Conservation (phyloP, 2,329 filamentous ascomycete genomes). For the Hymenoscyphus occultus region DNA sequence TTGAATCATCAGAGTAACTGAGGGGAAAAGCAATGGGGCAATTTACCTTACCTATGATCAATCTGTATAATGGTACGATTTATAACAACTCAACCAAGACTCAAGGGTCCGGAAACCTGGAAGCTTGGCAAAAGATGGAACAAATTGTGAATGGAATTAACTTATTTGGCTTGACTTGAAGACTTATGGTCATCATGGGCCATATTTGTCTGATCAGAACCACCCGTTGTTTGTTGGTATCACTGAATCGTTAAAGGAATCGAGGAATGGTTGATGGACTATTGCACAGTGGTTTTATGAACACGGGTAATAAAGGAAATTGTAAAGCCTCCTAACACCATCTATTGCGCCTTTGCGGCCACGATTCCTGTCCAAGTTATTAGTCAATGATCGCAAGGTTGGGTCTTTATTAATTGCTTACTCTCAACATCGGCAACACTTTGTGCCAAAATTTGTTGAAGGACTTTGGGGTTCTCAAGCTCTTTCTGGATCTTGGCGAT, state of each 20-base stretch:
- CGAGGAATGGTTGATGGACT: conserved; percentile 41
- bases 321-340: conserved; percentile 36
- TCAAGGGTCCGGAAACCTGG: no score
- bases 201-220: neutral
- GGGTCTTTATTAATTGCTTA: conserved; percentile 46
- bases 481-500: conserved; percentile 99
- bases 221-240: neutral
- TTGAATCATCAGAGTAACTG: no score
- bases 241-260: neutral
- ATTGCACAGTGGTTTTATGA: conserved; percentile 60
- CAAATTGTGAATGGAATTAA: neutral
- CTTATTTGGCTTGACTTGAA: neutral
- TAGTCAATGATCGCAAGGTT: conserved; percentile 33
- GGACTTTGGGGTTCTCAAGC: conserved; percentile 93
- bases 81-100: no score
- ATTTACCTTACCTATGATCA: no score
- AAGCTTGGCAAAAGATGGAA: neutral
- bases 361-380: conserved; percentile 53
- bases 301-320: conserved; percentile 53
- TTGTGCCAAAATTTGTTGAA: conserved; percentile 98
- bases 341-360: conserved; percentile 62
- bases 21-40: no score
- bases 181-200: neutral
- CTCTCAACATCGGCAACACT: conserved; percentile 95
- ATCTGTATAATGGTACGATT: no score